Evolutionary conservation across 371 early-diverging fungal species (phyloP), one percentile per base, ranked within the genome.

Genomic region (Mucor lusitanicus): DNA sequence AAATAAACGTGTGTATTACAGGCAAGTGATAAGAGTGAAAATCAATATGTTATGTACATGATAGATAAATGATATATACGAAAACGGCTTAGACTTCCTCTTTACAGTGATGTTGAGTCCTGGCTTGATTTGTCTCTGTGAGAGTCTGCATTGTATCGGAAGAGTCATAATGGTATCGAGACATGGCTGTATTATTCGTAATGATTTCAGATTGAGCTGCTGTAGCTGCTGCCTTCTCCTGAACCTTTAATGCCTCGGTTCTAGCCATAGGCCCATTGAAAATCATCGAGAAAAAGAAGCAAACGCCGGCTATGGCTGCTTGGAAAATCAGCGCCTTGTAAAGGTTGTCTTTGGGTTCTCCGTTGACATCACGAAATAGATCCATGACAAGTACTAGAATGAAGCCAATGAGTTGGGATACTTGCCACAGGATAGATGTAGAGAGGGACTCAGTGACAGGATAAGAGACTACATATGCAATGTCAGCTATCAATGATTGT

Each of bases 381-480:
- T 79, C 82, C 69, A 81, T 77, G 9, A 79, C 37, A 11, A 77
- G 58, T 3, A 77, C 73, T 11, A 81, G 57, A 25, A 75, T 63
- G 50, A 79, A 74, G 2, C 79, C 79, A 53, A 79, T 46, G 0
- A 75, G 42, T 35, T 81, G 79, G 0, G 76, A 60, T 1, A 69
- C 40, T 55, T 79, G 79, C 82, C 82, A 81, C 17, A 81, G 58
- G 13, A 78, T 72, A 1, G 82, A 81, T 19, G 76, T 79, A 19
- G 75, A 73, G 21, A 79, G 40, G 3, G 82, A 75, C 54, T 79
- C 79, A 0, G 82, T 68, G 7, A 79, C 68, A 11, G 79, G 79
- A 32, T 72, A 76, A 13, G 79, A 61, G 6, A 68, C 78, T n/a
- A n/a, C n/a, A n/a, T 78, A 46, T 17, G 28, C 23, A 1, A 32